These are phyloP conservation scores for Pseudocercospora macadamiae DNA, from an alignment of 2,329 filamentous ascomycete genomes.

Conservation along the genomic window DNA sequence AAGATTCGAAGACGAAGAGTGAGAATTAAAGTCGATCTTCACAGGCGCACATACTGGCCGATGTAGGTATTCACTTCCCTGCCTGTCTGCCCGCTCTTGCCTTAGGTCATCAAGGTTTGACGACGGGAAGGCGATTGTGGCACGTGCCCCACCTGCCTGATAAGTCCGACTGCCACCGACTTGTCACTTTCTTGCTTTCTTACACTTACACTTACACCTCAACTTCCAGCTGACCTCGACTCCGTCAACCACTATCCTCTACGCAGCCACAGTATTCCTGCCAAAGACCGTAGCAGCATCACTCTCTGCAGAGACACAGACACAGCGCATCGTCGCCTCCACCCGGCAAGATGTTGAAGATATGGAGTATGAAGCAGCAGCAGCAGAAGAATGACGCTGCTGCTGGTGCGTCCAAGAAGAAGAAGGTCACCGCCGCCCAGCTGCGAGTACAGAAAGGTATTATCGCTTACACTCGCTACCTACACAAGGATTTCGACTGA, in stretches of 20 bases:
- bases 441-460: constrained; percentile 93
- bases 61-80: too few relatives aligned
- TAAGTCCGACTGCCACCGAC: too few relatives aligned
- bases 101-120: constrained; percentile 6
- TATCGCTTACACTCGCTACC: background rate
- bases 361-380: constrained; percentile 97
- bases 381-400: constrained; percentile 92
- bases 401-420: constrained; percentile 78
- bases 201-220: background rate
- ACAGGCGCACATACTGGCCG: too few relatives aligned
- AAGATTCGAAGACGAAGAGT: background rate
- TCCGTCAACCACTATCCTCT: background rate
- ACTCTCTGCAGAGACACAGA: too few relatives aligned
- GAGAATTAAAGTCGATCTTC: too few relatives aligned
- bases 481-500: background rate
- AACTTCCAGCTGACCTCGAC: background rate
- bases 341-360: constrained; percentile 83
- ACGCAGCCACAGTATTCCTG: background rate
- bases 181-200: background rate
- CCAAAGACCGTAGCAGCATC: background rate
- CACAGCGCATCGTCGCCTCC: background rate
- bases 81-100: constrained; percentile 8
- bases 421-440: constrained; percentile 97
- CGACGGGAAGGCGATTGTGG: background rate
- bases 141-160: background rate